Conservation (phyloP, 176 grass and related monocot species). For the Aegilops umbellulata region DNA sequence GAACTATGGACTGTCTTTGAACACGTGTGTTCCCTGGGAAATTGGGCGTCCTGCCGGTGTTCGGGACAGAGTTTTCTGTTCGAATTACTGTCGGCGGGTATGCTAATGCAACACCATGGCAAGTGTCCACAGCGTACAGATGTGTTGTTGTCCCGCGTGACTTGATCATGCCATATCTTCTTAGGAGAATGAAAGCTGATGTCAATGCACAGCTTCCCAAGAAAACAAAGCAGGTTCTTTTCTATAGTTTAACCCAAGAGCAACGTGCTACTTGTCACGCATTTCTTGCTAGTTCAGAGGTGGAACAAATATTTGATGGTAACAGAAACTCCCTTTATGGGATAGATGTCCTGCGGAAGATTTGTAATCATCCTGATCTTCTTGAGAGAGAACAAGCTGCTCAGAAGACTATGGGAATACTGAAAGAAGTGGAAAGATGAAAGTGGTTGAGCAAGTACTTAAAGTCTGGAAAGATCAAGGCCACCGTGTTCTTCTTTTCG, state of each 20-base stretch:
- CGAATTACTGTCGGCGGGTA: constrained; percentile 94
- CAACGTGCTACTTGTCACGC: constrained; percentile 67
- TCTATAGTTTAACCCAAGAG: constrained; percentile 74
- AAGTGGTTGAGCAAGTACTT: constrained; percentile 82
- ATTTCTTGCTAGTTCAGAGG: constrained; percentile 94
- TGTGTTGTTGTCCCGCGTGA: constrained; percentile 85
- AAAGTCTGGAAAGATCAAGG: constrained; percentile 93
- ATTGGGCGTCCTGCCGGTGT: constrained; percentile 85
- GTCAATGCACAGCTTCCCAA: constrained; percentile 89
- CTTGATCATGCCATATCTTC: constrained; percentile 91
- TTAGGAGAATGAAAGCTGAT: constrained; percentile 96
- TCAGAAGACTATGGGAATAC: constrained; percentile 84
- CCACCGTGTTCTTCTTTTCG: constrained; percentile 78
- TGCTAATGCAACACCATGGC: constrained; percentile 85
- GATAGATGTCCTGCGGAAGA: constrained; percentile 89
- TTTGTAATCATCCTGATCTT: constrained; percentile 94
- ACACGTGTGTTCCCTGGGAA: constrained; percentile 97
- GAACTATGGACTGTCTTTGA: constrained; percentile 98
- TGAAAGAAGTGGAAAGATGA: constrained; percentile 89
- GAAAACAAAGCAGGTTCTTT: constrained; percentile 94
- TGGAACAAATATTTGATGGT: constrained; percentile 96
- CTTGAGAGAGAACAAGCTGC: constrained; percentile 83
- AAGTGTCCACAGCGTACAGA: constrained; percentile 93
- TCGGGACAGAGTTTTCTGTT: constrained; percentile 87
- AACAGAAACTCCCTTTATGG: constrained; percentile 83